phyloP scores from a whole-genome alignment of 768 basidiomycete genomes.

The Leccinellum albellum region DNA sequence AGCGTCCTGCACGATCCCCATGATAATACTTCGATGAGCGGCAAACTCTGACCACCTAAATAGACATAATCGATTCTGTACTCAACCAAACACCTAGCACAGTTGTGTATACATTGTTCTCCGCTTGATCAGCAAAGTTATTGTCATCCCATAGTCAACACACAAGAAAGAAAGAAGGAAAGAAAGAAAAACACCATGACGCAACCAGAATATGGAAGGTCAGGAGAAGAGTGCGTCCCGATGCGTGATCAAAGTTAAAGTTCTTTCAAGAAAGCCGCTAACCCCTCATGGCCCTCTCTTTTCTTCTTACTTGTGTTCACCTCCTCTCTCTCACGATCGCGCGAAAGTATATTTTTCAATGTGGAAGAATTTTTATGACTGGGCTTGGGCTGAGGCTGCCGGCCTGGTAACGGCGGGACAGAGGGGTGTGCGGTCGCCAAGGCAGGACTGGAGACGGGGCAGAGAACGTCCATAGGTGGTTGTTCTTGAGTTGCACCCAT shows the following conservation, averaged over 20 bases:
- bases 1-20: no score
- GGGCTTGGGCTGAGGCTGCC: slow-evolving; percentile 41
- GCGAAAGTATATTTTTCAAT: slow-evolving; percentile 60
- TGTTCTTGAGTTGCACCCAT: not conserved
- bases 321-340: slow-evolving; percentile 49
- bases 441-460: not conserved
- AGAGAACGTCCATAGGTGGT: not conserved
- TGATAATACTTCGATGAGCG: no score
- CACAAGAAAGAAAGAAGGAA: not conserved
- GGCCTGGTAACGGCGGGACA: not conserved
- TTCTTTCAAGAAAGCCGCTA: slow-evolving; percentile 47
- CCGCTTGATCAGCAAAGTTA: no score
- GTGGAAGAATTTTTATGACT: slow-evolving; percentile 35
- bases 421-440: not conserved
- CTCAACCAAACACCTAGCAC: no score
- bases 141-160: no score
- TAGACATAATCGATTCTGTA: no score
- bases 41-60: no score
- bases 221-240: not conserved
- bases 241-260: slow-evolving; percentile 19
- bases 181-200: not conserved
- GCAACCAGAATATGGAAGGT: not conserved
- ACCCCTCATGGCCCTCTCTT: slow-evolving; percentile 32
- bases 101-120: no score
- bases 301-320: slow-evolving; percentile 18